phyloP scores from a whole-genome alignment of 139 green algal genomes.

The Coelastrella sp. region DNA sequence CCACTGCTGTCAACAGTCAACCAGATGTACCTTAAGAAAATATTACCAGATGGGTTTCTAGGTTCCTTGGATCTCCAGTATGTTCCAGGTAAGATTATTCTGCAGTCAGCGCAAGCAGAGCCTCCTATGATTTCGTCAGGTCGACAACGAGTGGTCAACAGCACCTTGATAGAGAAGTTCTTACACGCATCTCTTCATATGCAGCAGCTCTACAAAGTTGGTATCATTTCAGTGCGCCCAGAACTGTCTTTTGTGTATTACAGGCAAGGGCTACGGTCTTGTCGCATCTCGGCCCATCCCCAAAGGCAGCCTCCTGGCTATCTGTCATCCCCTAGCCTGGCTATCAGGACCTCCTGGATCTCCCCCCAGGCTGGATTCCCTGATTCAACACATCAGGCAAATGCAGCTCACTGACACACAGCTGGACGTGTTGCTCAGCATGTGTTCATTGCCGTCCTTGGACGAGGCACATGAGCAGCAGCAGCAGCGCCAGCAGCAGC shows the following conservation, averaged over 20 bases:
- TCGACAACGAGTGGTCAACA: too few relatives aligned
- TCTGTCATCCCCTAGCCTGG: constrained; percentile 14
- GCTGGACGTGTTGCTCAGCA: not conserved
- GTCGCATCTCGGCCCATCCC: constrained; percentile 6
- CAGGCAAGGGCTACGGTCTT: constrained; percentile 33
- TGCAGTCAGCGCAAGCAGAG: not conserved
- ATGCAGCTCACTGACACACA: not conserved
- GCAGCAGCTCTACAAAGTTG: too few relatives aligned
- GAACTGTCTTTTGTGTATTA: not conserved
- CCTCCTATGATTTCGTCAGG: too few relatives aligned
- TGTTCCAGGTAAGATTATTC: not conserved
- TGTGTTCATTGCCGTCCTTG: constrained; percentile 2
- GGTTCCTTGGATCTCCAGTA: constrained; percentile 9
- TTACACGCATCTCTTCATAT: too few relatives aligned
- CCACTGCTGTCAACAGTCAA: constrained; percentile 24
- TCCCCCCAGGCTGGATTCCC: not conserved
- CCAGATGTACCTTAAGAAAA: constrained; percentile 6
- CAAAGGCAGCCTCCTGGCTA: constrained; percentile 7
- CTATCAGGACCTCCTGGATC: not conserved
- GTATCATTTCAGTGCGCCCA: not conserved
- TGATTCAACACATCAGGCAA: constrained; percentile 8
- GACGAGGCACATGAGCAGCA: not conserved
- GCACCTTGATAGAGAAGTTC: too few relatives aligned
- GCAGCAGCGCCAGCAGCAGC: constrained; percentile 22
- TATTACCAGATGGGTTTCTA: not conserved